These are phyloP conservation scores for Ambrosia artemisiifolia DNA, from an alignment of 129 eudicot species.

Conservation along the genomic window DNA sequence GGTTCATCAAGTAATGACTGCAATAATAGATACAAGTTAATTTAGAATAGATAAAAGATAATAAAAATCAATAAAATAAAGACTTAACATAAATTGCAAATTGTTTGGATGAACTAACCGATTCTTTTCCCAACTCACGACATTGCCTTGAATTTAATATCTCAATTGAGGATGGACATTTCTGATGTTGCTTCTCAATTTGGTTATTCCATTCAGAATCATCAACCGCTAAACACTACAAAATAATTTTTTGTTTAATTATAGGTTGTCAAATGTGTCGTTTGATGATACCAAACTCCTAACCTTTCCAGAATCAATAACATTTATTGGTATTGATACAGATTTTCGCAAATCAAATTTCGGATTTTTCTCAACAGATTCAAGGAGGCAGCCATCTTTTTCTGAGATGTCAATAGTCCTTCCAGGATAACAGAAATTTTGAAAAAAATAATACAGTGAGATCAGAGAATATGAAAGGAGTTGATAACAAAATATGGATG, in stretches of 20 bases:
- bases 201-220: constrained; percentile 49
- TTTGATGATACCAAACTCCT: neutral
- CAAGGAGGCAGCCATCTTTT: constrained; percentile 49
- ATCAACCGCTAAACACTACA: constrained; percentile 51
- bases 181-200: constrained; percentile 39
- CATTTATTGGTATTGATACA: constrained; percentile 45
- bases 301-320: constrained; percentile 80
- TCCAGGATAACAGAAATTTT: constrained; percentile 12
- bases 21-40: neutral
- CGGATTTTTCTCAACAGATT: constrained; percentile 24
- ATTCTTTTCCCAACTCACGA: constrained; percentile 52
- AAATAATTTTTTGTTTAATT: neutral
- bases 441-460: neutral
- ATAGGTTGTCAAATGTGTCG: neutral
- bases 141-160: constrained; percentile 41
- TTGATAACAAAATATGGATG: neutral
- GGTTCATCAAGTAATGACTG: constrained; percentile 46
- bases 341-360: constrained; percentile 47
- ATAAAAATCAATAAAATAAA: neutral
- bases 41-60: neutral
- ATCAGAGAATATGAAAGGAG: neutral
- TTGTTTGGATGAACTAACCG: constrained; percentile 47
- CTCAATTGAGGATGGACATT: constrained; percentile 57
- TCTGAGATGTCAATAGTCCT: constrained; percentile 53
- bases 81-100: neutral